Evolutionary conservation across 768 basidiomycete genomes (phyloP).

Genomic region (Sistotremastrum suecicum): DNA sequence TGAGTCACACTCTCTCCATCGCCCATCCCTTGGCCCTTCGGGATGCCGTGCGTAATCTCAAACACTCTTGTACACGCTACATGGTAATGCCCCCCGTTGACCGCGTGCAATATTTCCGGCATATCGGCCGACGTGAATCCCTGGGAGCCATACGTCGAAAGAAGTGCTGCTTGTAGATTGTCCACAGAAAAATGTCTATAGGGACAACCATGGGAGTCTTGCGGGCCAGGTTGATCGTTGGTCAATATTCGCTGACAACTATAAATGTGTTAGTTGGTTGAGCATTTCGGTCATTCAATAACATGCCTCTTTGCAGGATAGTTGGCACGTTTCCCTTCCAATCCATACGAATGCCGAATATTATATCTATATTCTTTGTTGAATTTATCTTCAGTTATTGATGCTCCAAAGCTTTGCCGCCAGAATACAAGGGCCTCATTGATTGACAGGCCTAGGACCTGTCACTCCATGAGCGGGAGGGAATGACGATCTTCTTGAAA

Average conservation of each 20-base stretch:
- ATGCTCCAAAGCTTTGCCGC: conserved; percentile 64
- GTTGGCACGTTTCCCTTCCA: conserved; percentile 90
- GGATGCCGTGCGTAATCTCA: conserved; percentile 86
- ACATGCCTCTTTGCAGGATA: conserved; percentile 82
- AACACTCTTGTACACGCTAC: conserved; percentile 96
- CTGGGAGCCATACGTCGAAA: conserved; percentile 48
- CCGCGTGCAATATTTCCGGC: conserved; percentile 66
- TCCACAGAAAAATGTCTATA: conserved; percentile 77
- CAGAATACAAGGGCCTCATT: conserved; percentile 93
- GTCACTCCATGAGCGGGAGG: not conserved
- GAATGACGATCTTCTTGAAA: not conserved
- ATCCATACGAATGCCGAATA: conserved; percentile 86
- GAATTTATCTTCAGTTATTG: conserved; percentile 84
- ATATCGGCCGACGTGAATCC: conserved; percentile 58
- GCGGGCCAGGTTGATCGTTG: conserved; percentile 46
- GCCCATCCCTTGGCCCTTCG: conserved; percentile 83
- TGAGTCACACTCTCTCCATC: conserved; percentile 81
- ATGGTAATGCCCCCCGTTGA: conserved; percentile 76
- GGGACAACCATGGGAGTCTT: conserved; percentile 78
- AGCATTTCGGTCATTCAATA: not conserved
- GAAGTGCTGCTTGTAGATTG: conserved; percentile 65
- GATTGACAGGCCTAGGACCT: conserved; percentile 87
- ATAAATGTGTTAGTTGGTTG: conserved; percentile 5
- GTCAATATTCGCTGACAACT: conserved; percentile 88
- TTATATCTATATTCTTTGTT: conserved; percentile 98